Conservation (phyloP, 2,329 filamentous ascomycete genomes). For the Exophiala dermatitidis region DNA sequence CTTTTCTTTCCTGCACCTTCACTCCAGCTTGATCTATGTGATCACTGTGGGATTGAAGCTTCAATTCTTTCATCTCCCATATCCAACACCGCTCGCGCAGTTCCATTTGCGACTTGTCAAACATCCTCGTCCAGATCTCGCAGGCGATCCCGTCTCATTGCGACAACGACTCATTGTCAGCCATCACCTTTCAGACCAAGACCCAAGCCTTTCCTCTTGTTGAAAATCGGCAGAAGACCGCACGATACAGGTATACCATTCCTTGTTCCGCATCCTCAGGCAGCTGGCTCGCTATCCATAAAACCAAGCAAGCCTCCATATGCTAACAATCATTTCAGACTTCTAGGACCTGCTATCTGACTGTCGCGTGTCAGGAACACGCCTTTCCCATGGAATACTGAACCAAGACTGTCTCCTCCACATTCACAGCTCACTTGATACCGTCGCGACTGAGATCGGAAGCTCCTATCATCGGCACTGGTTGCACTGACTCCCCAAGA, state of each 20-base stretch:
- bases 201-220: too few species aligned
- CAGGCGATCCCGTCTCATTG: too few species aligned
- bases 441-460: background rate
- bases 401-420: background rate
- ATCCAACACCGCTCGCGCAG: too few species aligned
- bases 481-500: background rate
- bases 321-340: background rate
- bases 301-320: background rate
- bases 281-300: background rate
- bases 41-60: too few species aligned
- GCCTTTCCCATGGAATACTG: background rate
- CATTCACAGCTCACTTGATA: background rate
- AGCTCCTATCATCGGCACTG: background rate
- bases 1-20: background rate
- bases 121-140: too few species aligned
- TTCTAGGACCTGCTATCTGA: background rate
- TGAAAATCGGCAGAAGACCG: too few species aligned
- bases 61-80: too few species aligned
- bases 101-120: too few species aligned
- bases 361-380: slow-evolving; percentile 5
- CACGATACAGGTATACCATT: too few species aligned
- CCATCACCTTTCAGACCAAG: too few species aligned
- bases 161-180: too few species aligned
- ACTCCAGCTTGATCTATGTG: background rate
- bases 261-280: background rate